Evolutionary conservation across 176 grass and related monocot genomes (phyloP), one percentile per base, ranked within the genome.

Genomic region (Hsuehochloa calcarea): DNA sequence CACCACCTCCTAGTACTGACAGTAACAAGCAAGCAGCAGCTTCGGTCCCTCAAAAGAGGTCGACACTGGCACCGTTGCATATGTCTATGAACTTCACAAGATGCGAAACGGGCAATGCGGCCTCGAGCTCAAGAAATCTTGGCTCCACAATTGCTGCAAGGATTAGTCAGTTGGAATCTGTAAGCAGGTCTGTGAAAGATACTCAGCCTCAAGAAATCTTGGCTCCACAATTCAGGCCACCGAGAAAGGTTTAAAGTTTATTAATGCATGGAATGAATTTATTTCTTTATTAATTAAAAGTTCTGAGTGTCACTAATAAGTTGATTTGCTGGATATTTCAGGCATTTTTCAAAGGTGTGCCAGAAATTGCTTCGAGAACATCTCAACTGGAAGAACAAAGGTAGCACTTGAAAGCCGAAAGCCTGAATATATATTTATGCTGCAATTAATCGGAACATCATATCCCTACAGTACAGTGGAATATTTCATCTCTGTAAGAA

Each of bases 101-200:
- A 51, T 52, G 86, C 51, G 89, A 90, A 71, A 55, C 49, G 3
- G 51, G 45, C 16, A 67, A 65, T 64, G 72, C 85, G 84, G 75
- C 83, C 10, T 86, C 79, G 35, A 55, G 13, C 39, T 77, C 78
- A 16, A 77, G 55, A 46, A 77, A 77, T 72, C 44, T 82, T 71
- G 83, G 88, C 11, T 58, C 45, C 5, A 86, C 55, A 19, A 82
- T 90, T 78, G 78, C 88, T 46, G 84, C 65, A 2, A 86, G 88
- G 65, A 90, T 90, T 65, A 86, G 55, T 47, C 65, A 86, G 70
- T 83, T 93, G 62, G 87, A 96, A 35, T 84, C 82, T 67, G 89
- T 65, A 55, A 83, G 77, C 55, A 87, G 65, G 67, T n/a, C 68
- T n/a, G 61, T 58, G 55, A 82, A 86, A 45, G 52, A 60, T 10